Percentiles rank a stretch among this genome's conserved stretches.
phyloP scores from a whole-genome alignment of 306 rosid species.

The Cucumis hystrix region DNA sequence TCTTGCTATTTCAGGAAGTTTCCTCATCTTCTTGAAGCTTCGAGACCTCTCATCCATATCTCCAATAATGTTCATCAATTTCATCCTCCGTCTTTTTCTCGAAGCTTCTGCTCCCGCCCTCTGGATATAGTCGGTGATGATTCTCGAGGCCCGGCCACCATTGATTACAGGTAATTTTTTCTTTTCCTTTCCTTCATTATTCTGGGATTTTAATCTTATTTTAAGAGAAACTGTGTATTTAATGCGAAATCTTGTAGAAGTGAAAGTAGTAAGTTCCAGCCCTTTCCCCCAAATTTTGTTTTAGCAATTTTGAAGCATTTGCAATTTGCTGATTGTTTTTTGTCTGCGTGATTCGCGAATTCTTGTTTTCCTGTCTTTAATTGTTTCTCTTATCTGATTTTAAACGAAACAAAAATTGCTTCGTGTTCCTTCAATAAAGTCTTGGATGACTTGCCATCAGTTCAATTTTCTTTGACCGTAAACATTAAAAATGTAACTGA shows the following conservation, averaged over 20 bases:
- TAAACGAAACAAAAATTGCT: not conserved
- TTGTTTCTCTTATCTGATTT: not conserved
- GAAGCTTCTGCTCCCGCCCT: conserved; percentile 45
- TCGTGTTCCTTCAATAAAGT: not conserved
- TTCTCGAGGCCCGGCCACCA: conserved; percentile 45
- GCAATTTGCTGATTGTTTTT: not conserved
- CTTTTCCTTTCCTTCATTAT: not conserved
- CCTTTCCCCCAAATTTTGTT: not conserved
- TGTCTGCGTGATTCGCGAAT: not conserved
- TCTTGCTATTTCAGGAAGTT: not conserved
- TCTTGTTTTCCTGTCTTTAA: not conserved
- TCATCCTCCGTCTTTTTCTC: conserved; percentile 9
- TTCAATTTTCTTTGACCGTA: not conserved
- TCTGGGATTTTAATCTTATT: not conserved
- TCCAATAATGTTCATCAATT: not conserved
- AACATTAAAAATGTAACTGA: not conserved
- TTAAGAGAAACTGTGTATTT: not conserved
- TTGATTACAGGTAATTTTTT: conserved; percentile 49
- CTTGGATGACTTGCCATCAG: not conserved
- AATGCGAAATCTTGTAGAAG: not conserved
- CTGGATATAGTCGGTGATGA: conserved; percentile 24
- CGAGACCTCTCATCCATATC: not conserved
- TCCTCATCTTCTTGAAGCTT: conserved; percentile 19
- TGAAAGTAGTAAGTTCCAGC: not conserved
- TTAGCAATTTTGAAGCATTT: not conserved